phyloP scores from a whole-genome alignment of 1,284 basidiomycete genomes.

The Phlebopus sp. region DNA sequence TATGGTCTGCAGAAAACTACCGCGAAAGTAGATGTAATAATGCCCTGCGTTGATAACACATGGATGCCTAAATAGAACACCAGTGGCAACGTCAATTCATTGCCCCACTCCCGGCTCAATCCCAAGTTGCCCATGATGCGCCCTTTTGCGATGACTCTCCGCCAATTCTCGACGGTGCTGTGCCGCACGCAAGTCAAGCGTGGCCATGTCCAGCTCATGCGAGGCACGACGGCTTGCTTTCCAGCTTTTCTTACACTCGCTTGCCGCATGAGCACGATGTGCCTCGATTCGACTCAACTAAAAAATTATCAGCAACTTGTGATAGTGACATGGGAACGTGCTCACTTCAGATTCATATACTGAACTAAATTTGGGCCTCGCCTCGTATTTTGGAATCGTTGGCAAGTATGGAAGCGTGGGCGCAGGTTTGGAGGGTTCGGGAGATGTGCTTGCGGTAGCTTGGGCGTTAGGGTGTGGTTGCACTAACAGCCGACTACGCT shows the following conservation, averaged over 20 bases:
- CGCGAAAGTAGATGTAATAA: constrained; percentile 37
- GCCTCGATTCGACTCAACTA: constrained; percentile 32
- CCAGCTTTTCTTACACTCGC: constrained; percentile 41
- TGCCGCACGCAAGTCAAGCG: constrained; percentile 55
- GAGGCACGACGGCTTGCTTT: constrained; percentile 48
- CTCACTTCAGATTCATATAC: constrained; percentile 26
- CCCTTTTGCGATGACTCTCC: constrained; percentile 57
- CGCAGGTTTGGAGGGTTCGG: constrained; percentile 14
- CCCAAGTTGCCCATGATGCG: constrained; percentile 54
- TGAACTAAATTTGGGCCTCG: constrained; percentile 24
- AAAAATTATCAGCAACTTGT: neutral
- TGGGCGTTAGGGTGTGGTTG: constrained; percentile 12
- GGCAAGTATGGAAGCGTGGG: constrained; percentile 29
- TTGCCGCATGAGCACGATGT: constrained; percentile 39
- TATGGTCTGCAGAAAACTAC: constrained; percentile 72
- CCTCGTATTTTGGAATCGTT: constrained; percentile 25
- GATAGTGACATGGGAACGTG: constrained; percentile 3
- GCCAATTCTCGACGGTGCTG: constrained; percentile 55
- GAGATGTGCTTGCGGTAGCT: constrained; percentile 1
- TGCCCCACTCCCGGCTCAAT: constrained; percentile 41
- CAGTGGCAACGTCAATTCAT: constrained; percentile 23
- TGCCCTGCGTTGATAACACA: constrained; percentile 1
- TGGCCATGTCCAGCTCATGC: constrained; percentile 58
- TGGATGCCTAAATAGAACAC: neutral
- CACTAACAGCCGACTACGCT: constrained; percentile 4